phyloP scores from a whole-genome alignment of 1,139 yeast species.

The Spencermartinsiella ligniputridi region DNA sequence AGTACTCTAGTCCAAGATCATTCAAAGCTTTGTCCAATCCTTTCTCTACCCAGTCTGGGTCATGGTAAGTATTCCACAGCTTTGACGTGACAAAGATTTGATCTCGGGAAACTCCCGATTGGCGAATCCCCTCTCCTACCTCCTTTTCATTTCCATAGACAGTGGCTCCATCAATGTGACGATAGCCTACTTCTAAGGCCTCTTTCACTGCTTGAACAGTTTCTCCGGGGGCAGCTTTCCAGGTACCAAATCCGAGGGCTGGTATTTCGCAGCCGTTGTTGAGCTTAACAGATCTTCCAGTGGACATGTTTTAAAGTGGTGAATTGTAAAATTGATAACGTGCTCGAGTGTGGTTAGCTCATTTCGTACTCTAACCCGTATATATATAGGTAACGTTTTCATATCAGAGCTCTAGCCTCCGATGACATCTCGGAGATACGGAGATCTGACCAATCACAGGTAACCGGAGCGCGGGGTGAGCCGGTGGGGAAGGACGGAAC shows the following conservation, averaged over 20 bases:
- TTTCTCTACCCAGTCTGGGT: slow-evolving; percentile 48
- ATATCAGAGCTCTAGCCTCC: no score
- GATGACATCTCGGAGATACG: no score
- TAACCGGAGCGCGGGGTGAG: no score
- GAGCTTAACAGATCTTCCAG: slow-evolving; percentile 6
- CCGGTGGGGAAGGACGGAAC: no score
- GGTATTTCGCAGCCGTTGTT: slow-evolving; percentile 39
- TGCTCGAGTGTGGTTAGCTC: no score
- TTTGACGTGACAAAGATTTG: slow-evolving; percentile 75
- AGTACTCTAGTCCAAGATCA: slow-evolving; percentile 61
- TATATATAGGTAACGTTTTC: no score
- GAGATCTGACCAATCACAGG: no score
- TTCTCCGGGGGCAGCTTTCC: slow-evolving; percentile 42
- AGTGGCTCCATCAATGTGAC: slow-evolving; percentile 61
- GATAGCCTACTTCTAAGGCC: slow-evolving; percentile 43
- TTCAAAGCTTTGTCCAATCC: slow-evolving; percentile 56
- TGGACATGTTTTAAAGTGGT: slow-evolving; percentile 1
- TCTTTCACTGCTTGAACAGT: slow-evolving; percentile 33
- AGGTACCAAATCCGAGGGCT: slow-evolving; percentile 53
- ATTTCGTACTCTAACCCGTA: no score
- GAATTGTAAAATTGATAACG: no score
- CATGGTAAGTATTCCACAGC: slow-evolving; percentile 75
- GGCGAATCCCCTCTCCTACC: slow-evolving; percentile 44
- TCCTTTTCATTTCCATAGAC: slow-evolving; percentile 54
- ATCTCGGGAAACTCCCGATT: slow-evolving; percentile 43